A percentile compares a stretch with the other conserved stretches of the same genome.
Evolutionary conservation across 306 rosid genomes (phyloP).

Genomic region (Arachis hypogaea): DNA sequence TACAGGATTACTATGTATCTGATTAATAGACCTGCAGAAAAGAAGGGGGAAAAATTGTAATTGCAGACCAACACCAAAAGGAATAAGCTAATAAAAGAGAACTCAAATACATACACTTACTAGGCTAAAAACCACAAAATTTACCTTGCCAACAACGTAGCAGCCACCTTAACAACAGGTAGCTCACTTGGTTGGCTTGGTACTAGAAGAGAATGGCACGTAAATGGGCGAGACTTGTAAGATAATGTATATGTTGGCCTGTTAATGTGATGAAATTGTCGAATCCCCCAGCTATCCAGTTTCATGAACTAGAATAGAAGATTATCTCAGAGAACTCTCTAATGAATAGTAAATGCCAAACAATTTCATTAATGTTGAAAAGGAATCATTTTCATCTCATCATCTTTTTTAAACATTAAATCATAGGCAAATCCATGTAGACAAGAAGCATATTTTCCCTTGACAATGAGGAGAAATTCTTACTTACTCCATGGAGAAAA

Average conservation of each 20-base stretch:
- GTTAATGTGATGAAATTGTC: conserved; percentile 44
- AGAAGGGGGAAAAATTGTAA: background rate
- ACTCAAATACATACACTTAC: conserved; percentile 24
- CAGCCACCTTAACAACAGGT: conserved; percentile 54
- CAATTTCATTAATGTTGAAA: conserved; percentile 30
- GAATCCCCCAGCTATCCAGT: conserved; percentile 49
- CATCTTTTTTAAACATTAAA: conserved; percentile 35
- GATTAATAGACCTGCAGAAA: conserved; percentile 66
- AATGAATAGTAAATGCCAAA: conserved; percentile 33
- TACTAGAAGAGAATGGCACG: conserved; percentile 63
- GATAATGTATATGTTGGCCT: conserved; percentile 52
- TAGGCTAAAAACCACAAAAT: conserved; percentile 29
- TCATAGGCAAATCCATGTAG: conserved; percentile 20
- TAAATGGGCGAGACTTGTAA: conserved; percentile 56
- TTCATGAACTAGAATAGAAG: conserved; percentile 55
- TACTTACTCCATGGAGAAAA: too few species aligned
- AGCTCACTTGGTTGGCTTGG: conserved; percentile 52
- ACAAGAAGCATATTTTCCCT: background rate
- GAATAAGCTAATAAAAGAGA: background rate
- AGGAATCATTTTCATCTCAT: conserved; percentile 3
- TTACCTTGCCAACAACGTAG: conserved; percentile 66
- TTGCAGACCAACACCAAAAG: conserved; percentile 14
- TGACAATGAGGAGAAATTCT: background rate
- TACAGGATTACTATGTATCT: conserved; percentile 67
- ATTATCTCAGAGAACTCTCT: conserved; percentile 31